A percentile compares a stretch with the other conserved stretches of the same genome.
These are phyloP conservation scores for Aspergillus campestris DNA, from an alignment of 495 filamentous ascomycete genomes.

Conservation along the genomic window DNA sequence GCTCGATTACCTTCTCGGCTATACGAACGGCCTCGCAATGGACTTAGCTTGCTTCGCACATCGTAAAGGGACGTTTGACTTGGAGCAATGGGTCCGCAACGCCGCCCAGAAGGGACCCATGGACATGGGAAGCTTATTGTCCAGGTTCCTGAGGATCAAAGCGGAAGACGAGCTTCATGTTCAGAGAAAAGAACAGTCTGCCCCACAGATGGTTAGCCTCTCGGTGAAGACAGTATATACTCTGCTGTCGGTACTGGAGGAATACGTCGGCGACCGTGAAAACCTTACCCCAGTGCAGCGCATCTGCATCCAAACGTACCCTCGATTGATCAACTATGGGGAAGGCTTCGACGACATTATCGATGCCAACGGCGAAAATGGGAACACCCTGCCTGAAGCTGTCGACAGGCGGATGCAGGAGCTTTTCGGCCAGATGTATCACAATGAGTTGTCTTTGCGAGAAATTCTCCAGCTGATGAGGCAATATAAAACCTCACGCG, in stretches of 20 bases:
- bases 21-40: constrained; percentile 72
- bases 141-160: constrained; percentile 73
- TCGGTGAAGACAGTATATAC: constrained; percentile 77
- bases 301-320: constrained; percentile 83
- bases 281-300: constrained; percentile 63
- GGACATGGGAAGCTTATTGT: constrained; percentile 55
- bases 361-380: constrained; percentile 69
- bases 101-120: constrained; percentile 47
- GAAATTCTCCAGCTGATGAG: constrained; percentile 74
- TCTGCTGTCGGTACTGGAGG: constrained; percentile 70
- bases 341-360: constrained; percentile 86
- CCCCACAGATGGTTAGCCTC: constrained; percentile 60
- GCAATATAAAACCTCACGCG: constrained; percentile 73
- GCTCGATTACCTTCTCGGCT: constrained; percentile 68
- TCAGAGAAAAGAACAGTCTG: constrained; percentile 53
- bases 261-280: constrained; percentile 48
- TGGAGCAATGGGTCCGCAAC: constrained; percentile 71
- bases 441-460: constrained; percentile 70
- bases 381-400: constrained; percentile 66
- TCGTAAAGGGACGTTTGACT: constrained; percentile 66
- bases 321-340: constrained; percentile 93
- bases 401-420: constrained; percentile 91
- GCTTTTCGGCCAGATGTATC: constrained; percentile 94
- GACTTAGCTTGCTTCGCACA: constrained; percentile 89
- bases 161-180: constrained; percentile 68